Percentiles rank a stretch among this genome's conserved stretches.
Evolutionary conservation across 1,139 yeast genomes (phyloP).

Genomic region (Scheffersomyces lignicola): DNA sequence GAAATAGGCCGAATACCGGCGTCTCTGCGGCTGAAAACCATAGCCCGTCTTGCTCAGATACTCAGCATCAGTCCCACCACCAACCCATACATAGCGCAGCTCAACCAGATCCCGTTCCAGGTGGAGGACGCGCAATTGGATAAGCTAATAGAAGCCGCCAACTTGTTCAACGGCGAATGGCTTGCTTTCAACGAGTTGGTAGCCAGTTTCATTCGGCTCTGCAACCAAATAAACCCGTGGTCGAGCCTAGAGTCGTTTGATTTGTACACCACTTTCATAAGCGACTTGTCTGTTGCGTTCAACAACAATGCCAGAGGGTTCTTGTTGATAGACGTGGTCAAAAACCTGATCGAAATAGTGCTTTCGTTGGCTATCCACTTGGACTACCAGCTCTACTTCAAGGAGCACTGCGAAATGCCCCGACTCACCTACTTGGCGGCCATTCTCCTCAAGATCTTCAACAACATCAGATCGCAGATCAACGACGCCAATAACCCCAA

Average conservation of each 20-base stretch:
- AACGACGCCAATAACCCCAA: slow-evolving; percentile 48
- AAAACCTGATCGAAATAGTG: slow-evolving; percentile 38
- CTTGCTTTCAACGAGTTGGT: slow-evolving; percentile 54
- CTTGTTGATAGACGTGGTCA: slow-evolving; percentile 45
- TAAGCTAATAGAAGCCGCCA: slow-evolving; percentile 29
- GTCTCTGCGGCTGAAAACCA: not conserved
- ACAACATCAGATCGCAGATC: slow-evolving; percentile 60
- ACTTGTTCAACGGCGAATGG: slow-evolving; percentile 43
- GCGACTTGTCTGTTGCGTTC: slow-evolving; percentile 60
- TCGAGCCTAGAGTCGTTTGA: slow-evolving; percentile 60
- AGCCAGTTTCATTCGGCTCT: slow-evolving; percentile 49
- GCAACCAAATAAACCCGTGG: slow-evolving; percentile 61
- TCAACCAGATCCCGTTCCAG: slow-evolving; percentile 1
- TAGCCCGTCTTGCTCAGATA: not conserved
- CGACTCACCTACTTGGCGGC: slow-evolving; percentile 58
- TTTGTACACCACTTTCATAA: slow-evolving; percentile 50
- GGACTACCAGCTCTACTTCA: slow-evolving; percentile 46
- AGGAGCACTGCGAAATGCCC: slow-evolving; percentile 43
- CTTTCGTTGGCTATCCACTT: slow-evolving; percentile 52
- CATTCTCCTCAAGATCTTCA: slow-evolving; percentile 58
- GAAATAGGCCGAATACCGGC: not conserved
- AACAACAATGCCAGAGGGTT: slow-evolving; percentile 53
- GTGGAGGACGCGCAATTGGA: slow-evolving; percentile 11
- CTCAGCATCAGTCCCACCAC: not conserved
- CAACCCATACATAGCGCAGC: not conserved